Evolutionary conservation across 805 yeast species (phyloP).

Genomic region (Candida mattraensis): DNA sequence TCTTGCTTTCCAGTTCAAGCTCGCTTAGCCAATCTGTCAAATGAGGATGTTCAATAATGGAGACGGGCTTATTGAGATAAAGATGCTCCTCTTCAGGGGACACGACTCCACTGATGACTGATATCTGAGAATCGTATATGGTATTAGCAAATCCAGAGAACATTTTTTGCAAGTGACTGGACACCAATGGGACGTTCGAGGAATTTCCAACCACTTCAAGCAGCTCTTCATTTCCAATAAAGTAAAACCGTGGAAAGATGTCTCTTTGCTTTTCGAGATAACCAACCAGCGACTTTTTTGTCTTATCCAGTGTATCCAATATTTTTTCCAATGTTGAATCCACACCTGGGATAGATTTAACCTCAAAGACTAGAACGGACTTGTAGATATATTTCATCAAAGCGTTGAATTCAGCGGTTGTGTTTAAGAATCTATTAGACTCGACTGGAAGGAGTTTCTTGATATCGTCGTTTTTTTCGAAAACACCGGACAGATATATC

Average conservation of each 20-base stretch:
- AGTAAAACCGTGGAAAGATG: slow-evolving; percentile 76
- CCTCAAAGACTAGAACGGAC: slow-evolving; percentile 53
- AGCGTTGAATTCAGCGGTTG: slow-evolving; percentile 60
- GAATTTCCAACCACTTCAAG: slow-evolving; percentile 77
- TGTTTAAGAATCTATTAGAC: slow-evolving; percentile 58
- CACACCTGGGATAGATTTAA: slow-evolving; percentile 50
- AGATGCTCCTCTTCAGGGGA: slow-evolving; percentile 72
- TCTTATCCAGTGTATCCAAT: slow-evolving; percentile 53
- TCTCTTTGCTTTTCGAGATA: slow-evolving; percentile 80
- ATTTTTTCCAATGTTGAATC: slow-evolving; percentile 46
- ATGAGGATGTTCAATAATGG: slow-evolving; percentile 39
- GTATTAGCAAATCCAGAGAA: slow-evolving; percentile 61
- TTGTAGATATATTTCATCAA: slow-evolving; percentile 50
- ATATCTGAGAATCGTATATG: slow-evolving; percentile 28
- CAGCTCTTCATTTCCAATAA: slow-evolving; percentile 88
- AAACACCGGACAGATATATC: slow-evolving; percentile 81
- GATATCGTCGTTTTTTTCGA: slow-evolving; percentile 60
- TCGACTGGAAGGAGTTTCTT: slow-evolving; percentile 68
- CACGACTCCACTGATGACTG: slow-evolving; percentile 38
- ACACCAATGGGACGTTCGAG: slow-evolving; percentile 43
- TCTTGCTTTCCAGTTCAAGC: slow-evolving; percentile 54
- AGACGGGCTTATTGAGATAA: slow-evolving; percentile 41
- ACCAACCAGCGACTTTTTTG: slow-evolving; percentile 67
- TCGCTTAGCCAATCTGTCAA: slow-evolving; percentile 62
- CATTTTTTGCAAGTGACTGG: slow-evolving; percentile 66